A percentile compares a stretch with the other conserved stretches of the same genome.
These are phyloP conservation scores for Trichoderma asperelloides DNA, from an alignment of 495 filamentous ascomycete genomes.

Conservation along the genomic window DNA sequence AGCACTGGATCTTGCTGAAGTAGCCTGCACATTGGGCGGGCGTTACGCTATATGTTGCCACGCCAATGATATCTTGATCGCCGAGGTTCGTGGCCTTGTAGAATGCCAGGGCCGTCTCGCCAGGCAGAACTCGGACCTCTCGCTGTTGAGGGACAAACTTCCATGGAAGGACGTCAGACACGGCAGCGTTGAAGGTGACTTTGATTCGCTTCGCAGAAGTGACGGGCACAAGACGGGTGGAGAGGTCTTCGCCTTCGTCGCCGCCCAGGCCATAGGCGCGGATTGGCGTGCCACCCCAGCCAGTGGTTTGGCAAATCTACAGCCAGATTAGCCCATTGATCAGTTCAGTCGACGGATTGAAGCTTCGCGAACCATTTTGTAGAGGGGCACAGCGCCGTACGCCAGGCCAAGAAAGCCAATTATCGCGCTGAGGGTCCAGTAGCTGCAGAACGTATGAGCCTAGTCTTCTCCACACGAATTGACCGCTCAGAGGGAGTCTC, in stretches of 20 bases:
- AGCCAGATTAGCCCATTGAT: background rate
- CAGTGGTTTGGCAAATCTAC: slow-evolving; percentile 92
- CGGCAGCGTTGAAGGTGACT: slow-evolving; percentile 91
- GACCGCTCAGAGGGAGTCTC: slow-evolving; percentile 23
- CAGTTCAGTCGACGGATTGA: slow-evolving; percentile 3
- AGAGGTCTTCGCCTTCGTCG: slow-evolving; percentile 51
- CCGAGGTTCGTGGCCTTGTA: slow-evolving; percentile 93
- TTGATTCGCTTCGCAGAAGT: slow-evolving; percentile 73
- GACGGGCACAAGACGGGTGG: slow-evolving; percentile 69
- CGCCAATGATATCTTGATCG: slow-evolving; percentile 87
- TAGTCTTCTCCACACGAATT: background rate
- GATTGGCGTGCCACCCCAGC: slow-evolving; percentile 89
- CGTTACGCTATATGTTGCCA: slow-evolving; percentile 95
- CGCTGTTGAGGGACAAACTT: slow-evolving; percentile 96
- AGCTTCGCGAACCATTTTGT: slow-evolving; percentile 70
- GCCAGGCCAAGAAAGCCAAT: slow-evolving; percentile 85
- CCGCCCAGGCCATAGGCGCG: slow-evolving; percentile 58
- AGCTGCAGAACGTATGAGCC: slow-evolving; percentile 38
- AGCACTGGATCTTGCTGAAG: slow-evolving; percentile 99
- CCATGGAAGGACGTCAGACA: slow-evolving; percentile 93
- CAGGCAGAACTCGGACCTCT: slow-evolving; percentile 88
- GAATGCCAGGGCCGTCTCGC: slow-evolving; percentile 95
- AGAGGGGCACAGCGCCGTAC: slow-evolving; percentile 93
- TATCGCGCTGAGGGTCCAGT: slow-evolving; percentile 76
- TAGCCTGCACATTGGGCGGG: slow-evolving; percentile 94